Percentiles rank a stretch among this genome's conserved stretches.
phyloP scores from a whole-genome alignment of 768 basidiomycete genomes.

The Podaxis mareebaensis region DNA sequence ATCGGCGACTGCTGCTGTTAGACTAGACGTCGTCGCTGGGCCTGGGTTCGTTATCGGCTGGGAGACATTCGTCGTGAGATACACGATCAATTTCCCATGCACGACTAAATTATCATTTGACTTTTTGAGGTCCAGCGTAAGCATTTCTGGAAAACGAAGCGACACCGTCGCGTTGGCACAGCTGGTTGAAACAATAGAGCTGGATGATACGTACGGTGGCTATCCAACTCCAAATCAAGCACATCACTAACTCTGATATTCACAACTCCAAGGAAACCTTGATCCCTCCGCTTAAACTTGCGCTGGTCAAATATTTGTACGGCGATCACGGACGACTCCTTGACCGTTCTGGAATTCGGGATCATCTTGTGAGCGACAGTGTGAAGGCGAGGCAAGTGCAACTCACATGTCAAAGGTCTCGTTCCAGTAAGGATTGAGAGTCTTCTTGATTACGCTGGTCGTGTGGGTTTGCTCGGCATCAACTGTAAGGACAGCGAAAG shows the following conservation, averaged over 20 bases:
- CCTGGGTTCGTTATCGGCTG: conserved; percentile 86
- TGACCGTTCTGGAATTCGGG: conserved; percentile 68
- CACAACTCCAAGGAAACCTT: conserved; percentile 97
- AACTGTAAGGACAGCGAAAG: conserved; percentile 97
- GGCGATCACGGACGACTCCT: conserved; percentile 96
- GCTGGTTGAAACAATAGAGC: background rate
- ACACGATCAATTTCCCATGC: conserved; percentile 96
- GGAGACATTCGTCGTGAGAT: conserved; percentile 88
- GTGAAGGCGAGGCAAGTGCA: background rate
- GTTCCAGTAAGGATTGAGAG: conserved; percentile 94
- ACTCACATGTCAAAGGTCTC: conserved; percentile 96
- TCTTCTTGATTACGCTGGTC: conserved; percentile 96
- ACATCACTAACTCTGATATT: conserved; percentile 91
- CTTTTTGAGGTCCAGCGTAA: conserved; percentile 95
- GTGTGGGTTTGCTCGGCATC: conserved; percentile 98
- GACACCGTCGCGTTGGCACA: background rate
- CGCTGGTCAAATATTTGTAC: conserved; percentile 99
- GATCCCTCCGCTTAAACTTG: conserved; percentile 98
- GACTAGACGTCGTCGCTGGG: conserved; percentile 66
- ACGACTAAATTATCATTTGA: conserved; percentile 99
- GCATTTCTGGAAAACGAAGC: conserved; percentile 67
- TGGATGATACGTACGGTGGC: conserved; percentile 71
- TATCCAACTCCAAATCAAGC: conserved; percentile 87
- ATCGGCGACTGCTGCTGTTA: conserved; percentile 59
- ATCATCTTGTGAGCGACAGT: conserved; percentile 11